These are phyloP conservation scores for Mariannaea sp. DNA, from an alignment of 2,329 filamentous ascomycete genomes.

Conservation along the genomic window DNA sequence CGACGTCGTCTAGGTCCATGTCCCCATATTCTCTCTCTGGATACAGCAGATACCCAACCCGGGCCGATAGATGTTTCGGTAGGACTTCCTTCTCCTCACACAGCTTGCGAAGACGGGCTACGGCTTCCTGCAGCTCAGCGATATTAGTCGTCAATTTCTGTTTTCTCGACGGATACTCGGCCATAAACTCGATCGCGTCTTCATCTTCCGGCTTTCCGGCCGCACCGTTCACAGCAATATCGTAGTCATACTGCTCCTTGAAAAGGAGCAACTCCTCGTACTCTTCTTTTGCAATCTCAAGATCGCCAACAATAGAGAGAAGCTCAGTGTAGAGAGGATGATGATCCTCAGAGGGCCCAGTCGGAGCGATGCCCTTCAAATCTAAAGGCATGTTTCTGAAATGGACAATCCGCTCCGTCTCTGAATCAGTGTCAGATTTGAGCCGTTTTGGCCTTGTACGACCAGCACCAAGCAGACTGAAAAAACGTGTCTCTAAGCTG, in stretches of 20 bases:
- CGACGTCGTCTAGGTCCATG: conserved; percentile 45
- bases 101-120: conserved; percentile 42
- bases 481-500: conserved; percentile 46
- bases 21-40: conserved; percentile 47
- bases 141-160: conserved; percentile 42
- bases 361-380: conserved; percentile 43
- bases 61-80: conserved; percentile 47
- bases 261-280: conserved; percentile 49
- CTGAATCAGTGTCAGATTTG: conserved; percentile 7
- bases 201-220: conserved; percentile 42
- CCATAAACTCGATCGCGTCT: conserved; percentile 49
- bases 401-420: conserved; percentile 14
- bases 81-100: conserved; percentile 51
- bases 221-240: conserved; percentile 42
- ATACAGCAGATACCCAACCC: conserved; percentile 48
- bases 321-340: conserved; percentile 55
- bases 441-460: conserved; percentile 25
- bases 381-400: conserved; percentile 39
- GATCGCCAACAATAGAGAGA: conserved; percentile 49
- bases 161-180: conserved; percentile 48
- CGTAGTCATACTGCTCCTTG: conserved; percentile 45
- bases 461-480: conserved; percentile 44
- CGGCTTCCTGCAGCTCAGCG: conserved; percentile 40
- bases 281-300: conserved; percentile 55
- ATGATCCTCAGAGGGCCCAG: conserved; percentile 45